Percentiles rank a stretch among this genome's conserved stretches.
phyloP scores from a whole-genome alignment of 148 eudicot species.

The Fagopyrum tataricum region DNA sequence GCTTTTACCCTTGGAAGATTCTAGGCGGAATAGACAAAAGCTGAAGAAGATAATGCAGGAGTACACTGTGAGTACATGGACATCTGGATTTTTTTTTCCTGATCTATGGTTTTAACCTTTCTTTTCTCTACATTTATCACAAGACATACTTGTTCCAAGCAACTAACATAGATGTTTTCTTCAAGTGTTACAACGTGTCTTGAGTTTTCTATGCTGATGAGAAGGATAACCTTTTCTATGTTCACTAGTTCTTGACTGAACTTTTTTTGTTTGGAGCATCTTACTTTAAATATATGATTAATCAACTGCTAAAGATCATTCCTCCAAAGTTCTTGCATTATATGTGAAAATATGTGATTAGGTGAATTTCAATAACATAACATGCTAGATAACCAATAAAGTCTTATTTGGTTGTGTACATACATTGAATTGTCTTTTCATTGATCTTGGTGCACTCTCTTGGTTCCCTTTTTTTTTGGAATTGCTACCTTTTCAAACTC shows the following conservation, averaged over 20 bases:
- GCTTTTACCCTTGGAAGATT: slow-evolving; percentile 49
- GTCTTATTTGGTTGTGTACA: background rate
- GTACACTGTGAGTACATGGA: slow-evolving; percentile 59
- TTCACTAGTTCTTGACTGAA: background rate
- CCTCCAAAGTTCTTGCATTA: background rate
- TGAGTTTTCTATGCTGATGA: too few species aligned
- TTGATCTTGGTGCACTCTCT: background rate
- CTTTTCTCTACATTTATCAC: background rate
- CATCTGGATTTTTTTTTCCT: background rate
- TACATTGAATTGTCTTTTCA: background rate
- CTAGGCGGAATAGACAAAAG: slow-evolving; percentile 67
- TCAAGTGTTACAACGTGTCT: background rate
- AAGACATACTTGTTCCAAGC: background rate
- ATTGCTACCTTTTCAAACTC: background rate
- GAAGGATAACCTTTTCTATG: background rate
- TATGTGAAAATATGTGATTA: background rate
- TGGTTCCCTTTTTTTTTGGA: background rate
- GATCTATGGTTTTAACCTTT: background rate
- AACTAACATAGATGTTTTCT: background rate
- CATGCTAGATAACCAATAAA: background rate
- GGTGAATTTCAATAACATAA: background rate
- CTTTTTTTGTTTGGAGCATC: background rate
- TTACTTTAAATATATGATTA: background rate
- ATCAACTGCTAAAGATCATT: background rate
- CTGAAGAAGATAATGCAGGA: slow-evolving; percentile 63